Conservation (phyloP, 345 rosid genomes). For the Physaria fendleri region DNA sequence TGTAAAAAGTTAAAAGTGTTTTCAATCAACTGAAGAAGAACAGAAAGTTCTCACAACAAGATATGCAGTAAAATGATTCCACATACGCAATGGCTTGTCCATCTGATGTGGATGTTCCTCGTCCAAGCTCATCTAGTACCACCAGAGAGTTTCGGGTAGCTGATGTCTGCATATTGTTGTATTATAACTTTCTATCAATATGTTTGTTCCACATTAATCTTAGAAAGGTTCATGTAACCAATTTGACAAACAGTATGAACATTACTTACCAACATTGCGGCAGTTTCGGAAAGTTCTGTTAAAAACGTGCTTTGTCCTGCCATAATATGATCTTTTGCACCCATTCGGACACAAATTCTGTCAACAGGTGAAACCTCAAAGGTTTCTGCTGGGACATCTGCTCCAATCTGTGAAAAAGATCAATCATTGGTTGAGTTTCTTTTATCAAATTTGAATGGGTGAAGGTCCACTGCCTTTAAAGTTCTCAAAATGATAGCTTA, state of each 20-base stretch:
- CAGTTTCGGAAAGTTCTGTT: conserved; percentile 98
- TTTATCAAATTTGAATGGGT: not conserved
- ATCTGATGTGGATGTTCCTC: conserved; percentile 97
- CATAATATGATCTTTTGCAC: conserved; percentile 95
- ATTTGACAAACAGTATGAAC: conserved; percentile 13
- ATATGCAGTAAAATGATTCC: conserved; percentile 1
- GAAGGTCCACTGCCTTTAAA: conserved; percentile 2
- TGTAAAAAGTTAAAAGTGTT: conserved; percentile 18
- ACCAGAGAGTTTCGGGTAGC: conserved; percentile 79
- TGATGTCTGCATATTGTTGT: conserved; percentile 48
- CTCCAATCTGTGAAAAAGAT: conserved; percentile 58
- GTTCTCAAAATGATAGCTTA: conserved; percentile 18
- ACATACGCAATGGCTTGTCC: conserved; percentile 98
- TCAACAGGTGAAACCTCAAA: conserved; percentile 81
- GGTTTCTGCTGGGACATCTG: conserved; percentile 89
- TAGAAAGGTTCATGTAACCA: conserved; percentile 1
- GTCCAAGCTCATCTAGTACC: conserved; percentile 92
- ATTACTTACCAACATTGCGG: conserved; percentile 70
- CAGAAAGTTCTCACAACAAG: not conserved
- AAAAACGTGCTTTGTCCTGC: conserved; percentile 92
- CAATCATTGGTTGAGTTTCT: not conserved
- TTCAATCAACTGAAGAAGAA: not conserved
- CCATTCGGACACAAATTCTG: conserved; percentile 89
- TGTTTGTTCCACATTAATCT: not conserved
- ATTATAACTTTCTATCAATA: not conserved